phyloP scores from a whole-genome alignment of 345 rosid species.

The Anacardium occidentale region DNA sequence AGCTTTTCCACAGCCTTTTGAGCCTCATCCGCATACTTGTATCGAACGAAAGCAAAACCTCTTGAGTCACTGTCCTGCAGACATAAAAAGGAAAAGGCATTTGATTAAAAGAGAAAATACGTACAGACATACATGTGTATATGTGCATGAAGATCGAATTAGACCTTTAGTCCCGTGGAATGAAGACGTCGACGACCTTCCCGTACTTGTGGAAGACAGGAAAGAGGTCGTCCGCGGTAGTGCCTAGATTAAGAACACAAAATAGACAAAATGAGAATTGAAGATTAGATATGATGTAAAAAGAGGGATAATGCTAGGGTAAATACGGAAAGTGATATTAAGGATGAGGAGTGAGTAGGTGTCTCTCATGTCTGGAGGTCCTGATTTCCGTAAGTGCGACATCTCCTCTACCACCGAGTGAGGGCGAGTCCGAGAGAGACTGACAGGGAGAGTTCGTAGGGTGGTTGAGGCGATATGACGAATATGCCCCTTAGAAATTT shows the following conservation, averaged over 20 bases:
- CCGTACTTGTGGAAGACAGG: constrained; percentile 70
- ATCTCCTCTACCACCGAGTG: constrained; percentile 19
- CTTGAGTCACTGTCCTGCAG: constrained; percentile 62
- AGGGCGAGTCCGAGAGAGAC: background rate
- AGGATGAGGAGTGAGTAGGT: constrained; percentile 63
- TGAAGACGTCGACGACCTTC: constrained; percentile 66
- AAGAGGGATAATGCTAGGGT: background rate
- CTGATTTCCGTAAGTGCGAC: constrained; percentile 60
- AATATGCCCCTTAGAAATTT: background rate
- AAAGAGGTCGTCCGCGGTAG: constrained; percentile 68
- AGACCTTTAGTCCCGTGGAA: constrained; percentile 69
- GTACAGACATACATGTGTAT: background rate
- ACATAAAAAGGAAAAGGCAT: background rate
- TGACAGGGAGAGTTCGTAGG: constrained; percentile 3
- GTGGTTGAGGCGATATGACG: background rate
- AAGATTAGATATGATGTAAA: background rate
- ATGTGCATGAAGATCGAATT: background rate
- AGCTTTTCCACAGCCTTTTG: constrained; percentile 71
- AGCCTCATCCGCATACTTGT: constrained; percentile 67
- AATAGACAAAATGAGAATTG: background rate
- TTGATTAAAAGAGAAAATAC: background rate
- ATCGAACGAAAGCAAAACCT: constrained; percentile 68
- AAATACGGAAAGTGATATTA: constrained; percentile 59
- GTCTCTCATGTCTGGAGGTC: constrained; percentile 59
- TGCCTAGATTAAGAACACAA: constrained; percentile 36